Percentiles rank a stretch among this genome's conserved stretches.
Evolutionary conservation across 768 basidiomycete genomes (phyloP).

Genomic region (Tulasnella sp.): DNA sequence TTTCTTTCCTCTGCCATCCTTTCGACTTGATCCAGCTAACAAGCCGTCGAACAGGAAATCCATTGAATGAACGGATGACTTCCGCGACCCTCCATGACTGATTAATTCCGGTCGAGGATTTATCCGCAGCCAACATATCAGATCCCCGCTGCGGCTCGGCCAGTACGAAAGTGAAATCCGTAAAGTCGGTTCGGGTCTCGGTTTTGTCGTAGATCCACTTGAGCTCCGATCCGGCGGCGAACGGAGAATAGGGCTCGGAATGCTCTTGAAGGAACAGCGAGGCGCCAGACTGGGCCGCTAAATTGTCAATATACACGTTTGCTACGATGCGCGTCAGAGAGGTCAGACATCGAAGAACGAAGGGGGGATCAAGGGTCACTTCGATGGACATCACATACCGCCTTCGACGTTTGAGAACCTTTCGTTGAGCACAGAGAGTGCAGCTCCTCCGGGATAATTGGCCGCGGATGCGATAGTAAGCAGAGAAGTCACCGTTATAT

Average conservation of each 20-base stretch:
- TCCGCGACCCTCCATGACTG: conserved; percentile 34
- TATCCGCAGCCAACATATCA: conserved; percentile 16
- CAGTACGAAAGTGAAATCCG: conserved; percentile 51
- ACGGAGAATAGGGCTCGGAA: conserved; percentile 38
- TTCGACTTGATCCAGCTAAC: conserved; percentile 21
- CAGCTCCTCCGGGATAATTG: conserved; percentile 88
- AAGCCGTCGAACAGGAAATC: no score
- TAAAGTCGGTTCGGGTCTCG: conserved; percentile 41
- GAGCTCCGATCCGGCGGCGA: conserved; percentile 14
- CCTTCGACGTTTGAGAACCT: not conserved
- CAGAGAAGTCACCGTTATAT: conserved; percentile 41
- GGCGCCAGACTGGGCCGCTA: conserved; percentile 83
- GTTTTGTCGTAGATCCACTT: conserved; percentile 76
- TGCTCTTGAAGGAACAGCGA: conserved; percentile 73
- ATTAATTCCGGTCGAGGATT: not conserved
- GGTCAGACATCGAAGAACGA: not conserved
- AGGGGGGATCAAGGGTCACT: not conserved
- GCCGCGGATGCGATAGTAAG: conserved; percentile 45
- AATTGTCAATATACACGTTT: conserved; percentile 71
- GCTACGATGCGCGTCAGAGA: conserved; percentile 23
- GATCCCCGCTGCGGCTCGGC: conserved; percentile 30
- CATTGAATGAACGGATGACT: conserved; percentile 35
- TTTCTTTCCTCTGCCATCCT: not conserved
- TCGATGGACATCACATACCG: not conserved
- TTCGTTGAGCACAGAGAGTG: conserved; percentile 51